A percentile compares a stretch with the other conserved stretches of the same genome.
phyloP scores from a whole-genome alignment of 2,329 filamentous ascomycete species.

The Paraphoma chrysanthemicola region DNA sequence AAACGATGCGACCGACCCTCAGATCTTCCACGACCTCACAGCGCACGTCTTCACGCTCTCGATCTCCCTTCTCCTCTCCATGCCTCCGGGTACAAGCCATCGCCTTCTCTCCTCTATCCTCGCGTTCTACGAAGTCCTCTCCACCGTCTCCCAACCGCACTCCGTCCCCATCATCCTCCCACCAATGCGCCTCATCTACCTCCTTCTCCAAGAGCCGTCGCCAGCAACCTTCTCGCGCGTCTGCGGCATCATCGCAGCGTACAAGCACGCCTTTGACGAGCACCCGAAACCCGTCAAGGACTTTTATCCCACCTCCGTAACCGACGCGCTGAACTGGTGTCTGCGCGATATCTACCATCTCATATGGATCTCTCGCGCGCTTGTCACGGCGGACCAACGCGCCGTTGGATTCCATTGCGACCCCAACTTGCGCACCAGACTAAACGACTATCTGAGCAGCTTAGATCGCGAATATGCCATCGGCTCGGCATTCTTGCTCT shows the following conservation, averaged over 20 bases:
- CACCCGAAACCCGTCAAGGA: constrained; percentile 57
- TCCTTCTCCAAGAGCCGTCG: constrained; percentile 71
- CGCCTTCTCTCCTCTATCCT: constrained; percentile 61
- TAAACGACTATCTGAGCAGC: constrained; percentile 52
- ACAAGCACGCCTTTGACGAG: constrained; percentile 76
- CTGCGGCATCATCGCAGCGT: constrained; percentile 71
- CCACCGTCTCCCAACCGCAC: constrained; percentile 42
- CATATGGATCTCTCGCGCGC: constrained; percentile 77
- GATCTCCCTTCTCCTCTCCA: constrained; percentile 38
- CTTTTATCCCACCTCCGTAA: constrained; percentile 38
- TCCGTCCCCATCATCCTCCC: constrained; percentile 72
- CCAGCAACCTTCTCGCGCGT: constrained; percentile 71
- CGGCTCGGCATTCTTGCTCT: constrained; percentile 54
- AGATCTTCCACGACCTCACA: constrained; percentile 41
- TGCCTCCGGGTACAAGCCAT: constrained; percentile 31
- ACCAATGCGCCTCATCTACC: constrained; percentile 71
- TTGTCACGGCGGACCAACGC: constrained; percentile 69
- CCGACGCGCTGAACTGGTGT: constrained; percentile 77
- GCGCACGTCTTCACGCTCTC: constrained; percentile 41
- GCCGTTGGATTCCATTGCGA: constrained; percentile 62
- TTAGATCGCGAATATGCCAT: constrained; percentile 50
- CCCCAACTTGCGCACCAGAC: constrained; percentile 50
- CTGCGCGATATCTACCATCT: constrained; percentile 89
- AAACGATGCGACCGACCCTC: constrained; percentile 45
- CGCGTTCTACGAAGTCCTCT: constrained; percentile 72